Evolutionary conservation across 176 grass and related monocot genomes (phyloP).

Genomic region (Musa itinerans): DNA sequence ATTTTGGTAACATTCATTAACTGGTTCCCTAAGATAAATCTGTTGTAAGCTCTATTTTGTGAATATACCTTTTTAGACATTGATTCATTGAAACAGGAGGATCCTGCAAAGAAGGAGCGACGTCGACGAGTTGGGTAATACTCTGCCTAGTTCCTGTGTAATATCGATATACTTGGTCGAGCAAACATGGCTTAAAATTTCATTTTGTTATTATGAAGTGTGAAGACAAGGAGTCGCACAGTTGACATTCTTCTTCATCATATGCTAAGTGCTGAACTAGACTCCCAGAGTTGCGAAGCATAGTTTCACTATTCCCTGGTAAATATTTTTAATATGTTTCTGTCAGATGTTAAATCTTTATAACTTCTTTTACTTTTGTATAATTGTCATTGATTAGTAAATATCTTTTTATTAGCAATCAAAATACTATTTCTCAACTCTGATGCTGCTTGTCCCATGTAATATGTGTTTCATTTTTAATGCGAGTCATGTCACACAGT

Average conservation of each 20-base stretch:
- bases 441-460: background rate
- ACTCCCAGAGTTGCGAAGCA: slow-evolving; percentile 34
- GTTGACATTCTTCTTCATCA: slow-evolving; percentile 92
- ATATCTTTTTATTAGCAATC: too few relatives aligned
- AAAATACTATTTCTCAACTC: background rate
- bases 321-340: background rate
- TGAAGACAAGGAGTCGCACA: slow-evolving; percentile 48
- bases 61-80: background rate
- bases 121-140: slow-evolving; percentile 14
- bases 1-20: background rate
- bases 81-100: slow-evolving; percentile 15
- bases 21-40: background rate
- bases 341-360: background rate
- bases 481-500: too few relatives aligned
- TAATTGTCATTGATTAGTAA: too few relatives aligned
- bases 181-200: background rate
- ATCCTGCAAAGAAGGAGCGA: background rate
- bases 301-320: slow-evolving; percentile 13
- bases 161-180: background rate
- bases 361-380: background rate
- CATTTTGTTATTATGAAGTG: slow-evolving; percentile 29
- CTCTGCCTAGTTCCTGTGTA: background rate
- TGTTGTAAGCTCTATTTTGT: background rate
- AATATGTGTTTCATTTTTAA: too few relatives aligned
- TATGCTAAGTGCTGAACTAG: slow-evolving; percentile 77